Evolutionary conservation across 2,329 filamentous ascomycete species (phyloP).

Genomic region (Neodidymelliopsis sp.): DNA sequence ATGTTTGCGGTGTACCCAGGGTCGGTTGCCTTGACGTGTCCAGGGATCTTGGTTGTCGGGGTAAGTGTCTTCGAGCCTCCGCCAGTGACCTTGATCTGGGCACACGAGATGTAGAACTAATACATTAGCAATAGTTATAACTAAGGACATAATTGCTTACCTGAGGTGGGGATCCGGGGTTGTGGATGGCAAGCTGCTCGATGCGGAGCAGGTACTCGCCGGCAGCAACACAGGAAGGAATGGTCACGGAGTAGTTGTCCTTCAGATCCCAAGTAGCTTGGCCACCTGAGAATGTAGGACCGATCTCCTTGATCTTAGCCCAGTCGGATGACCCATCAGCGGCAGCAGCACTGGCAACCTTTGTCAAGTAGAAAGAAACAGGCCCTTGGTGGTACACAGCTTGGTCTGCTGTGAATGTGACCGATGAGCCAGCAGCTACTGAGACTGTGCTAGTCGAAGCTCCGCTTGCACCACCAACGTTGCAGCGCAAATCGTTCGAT

Average conservation of each 20-base stretch:
- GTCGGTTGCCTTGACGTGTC: conserved; percentile 45
- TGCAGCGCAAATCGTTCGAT: conserved; percentile 47
- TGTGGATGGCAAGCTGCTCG: conserved; percentile 59
- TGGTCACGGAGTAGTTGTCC: conserved; percentile 44
- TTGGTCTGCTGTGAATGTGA: conserved; percentile 47
- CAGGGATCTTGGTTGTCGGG: conserved; percentile 44
- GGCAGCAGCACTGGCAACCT: conserved; percentile 41
- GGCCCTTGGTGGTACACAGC: conserved; percentile 51
- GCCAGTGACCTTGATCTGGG: conserved; percentile 57
- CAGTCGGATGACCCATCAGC: conserved; percentile 49
- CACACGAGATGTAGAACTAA: conserved; percentile 51
- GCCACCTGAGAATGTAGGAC: conserved; percentile 45
- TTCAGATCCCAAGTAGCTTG: conserved; percentile 45
- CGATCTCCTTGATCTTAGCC: conserved; percentile 52
- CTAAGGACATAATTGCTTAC: background rate
- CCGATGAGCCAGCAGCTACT: conserved; percentile 44
- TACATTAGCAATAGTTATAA: background rate
- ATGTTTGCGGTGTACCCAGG: conserved; percentile 50
- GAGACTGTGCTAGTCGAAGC: conserved; percentile 43
- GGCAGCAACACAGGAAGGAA: conserved; percentile 52
- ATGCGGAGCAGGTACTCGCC: conserved; percentile 59
- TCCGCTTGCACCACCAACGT: conserved; percentile 41
- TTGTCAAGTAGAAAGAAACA: conserved; percentile 49
- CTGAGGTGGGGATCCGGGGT: conserved; percentile 41
- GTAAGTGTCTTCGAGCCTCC: conserved; percentile 35